phyloP scores from a whole-genome alignment of 441 rosid species.

The Gossypium laxum region DNA sequence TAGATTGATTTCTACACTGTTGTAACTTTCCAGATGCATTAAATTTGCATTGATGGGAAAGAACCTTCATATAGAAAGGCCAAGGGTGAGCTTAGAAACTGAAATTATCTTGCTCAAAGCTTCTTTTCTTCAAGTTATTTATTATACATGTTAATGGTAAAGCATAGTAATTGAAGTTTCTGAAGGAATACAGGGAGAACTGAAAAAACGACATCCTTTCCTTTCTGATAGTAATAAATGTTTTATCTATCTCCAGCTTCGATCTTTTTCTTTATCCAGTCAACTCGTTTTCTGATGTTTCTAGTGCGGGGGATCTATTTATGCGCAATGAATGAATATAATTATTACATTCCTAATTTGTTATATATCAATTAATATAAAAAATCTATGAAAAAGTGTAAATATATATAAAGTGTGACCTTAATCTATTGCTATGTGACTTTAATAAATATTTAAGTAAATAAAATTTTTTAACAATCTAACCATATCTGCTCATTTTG shows the following conservation, averaged over 20 bases:
- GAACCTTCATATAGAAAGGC: neutral
- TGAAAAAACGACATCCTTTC: neutral
- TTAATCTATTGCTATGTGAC: too few species aligned
- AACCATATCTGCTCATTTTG: accelerated
- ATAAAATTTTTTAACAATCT: too few species aligned
- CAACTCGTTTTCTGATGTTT: neutral
- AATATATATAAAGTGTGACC: too few species aligned
- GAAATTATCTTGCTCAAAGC: neutral
- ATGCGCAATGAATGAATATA: too few species aligned
- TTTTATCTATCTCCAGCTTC: neutral
- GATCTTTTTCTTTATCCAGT: neutral
- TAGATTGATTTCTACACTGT: neutral
- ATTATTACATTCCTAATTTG: too few species aligned
- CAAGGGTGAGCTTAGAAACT: neutral
- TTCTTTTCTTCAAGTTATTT: neutral
- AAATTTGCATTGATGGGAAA: neutral
- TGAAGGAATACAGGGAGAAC: neutral
- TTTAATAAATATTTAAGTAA: too few species aligned
- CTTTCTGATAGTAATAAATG: neutral
- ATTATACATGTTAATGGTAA: neutral
- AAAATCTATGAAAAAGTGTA: too few species aligned
- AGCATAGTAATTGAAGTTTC: neutral
- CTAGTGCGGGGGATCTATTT: too few species aligned
- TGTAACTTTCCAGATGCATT: neutral
- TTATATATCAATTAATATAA: too few species aligned